These are phyloP conservation scores for Eucalyptus victrix DNA, from an alignment of 345 rosid genomes.

Conservation along the genomic window DNA sequence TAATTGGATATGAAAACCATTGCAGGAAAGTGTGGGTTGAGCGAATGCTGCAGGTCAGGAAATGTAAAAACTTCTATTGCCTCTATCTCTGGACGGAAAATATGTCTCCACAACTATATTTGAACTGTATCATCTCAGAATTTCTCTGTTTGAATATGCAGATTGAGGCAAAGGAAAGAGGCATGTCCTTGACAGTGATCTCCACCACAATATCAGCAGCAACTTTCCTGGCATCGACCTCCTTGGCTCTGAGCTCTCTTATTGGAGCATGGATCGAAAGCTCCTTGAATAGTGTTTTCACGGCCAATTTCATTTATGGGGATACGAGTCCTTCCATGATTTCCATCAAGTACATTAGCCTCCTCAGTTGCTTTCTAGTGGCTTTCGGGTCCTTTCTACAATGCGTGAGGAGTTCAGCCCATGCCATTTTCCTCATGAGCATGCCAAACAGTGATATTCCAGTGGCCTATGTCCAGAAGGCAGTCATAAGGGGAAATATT, in stretches of 20 bases:
- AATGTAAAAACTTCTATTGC: background rate
- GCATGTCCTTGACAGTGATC: conserved; percentile 1
- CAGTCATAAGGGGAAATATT: background rate
- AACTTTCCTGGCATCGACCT: conserved; percentile 6
- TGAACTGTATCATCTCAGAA: background rate
- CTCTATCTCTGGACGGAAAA: background rate
- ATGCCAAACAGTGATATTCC: background rate
- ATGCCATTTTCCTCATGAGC: conserved; percentile 14
- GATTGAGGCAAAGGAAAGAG: background rate
- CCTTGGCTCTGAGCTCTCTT: conserved; percentile 5
- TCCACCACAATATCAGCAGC: conserved; percentile 6
- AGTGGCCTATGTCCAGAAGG: conserved; percentile 1
- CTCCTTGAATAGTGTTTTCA: background rate
- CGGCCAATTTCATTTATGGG: background rate
- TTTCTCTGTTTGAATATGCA: background rate
- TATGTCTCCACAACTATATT: background rate
- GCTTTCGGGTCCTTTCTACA: conserved; percentile 10
- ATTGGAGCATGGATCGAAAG: conserved; percentile 10
- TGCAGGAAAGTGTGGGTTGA: background rate
- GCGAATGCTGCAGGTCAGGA: background rate
- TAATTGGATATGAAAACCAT: background rate
- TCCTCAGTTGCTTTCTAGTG: conserved; percentile 8
- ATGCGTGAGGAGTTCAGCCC: conserved; percentile 2
- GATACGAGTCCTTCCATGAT: conserved; percentile 4
- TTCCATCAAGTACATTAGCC: conserved; percentile 7